These are phyloP conservation scores for Phytophthora constricta DNA, from an alignment of 352 stramenopile genomes.

Conservation along the genomic window DNA sequence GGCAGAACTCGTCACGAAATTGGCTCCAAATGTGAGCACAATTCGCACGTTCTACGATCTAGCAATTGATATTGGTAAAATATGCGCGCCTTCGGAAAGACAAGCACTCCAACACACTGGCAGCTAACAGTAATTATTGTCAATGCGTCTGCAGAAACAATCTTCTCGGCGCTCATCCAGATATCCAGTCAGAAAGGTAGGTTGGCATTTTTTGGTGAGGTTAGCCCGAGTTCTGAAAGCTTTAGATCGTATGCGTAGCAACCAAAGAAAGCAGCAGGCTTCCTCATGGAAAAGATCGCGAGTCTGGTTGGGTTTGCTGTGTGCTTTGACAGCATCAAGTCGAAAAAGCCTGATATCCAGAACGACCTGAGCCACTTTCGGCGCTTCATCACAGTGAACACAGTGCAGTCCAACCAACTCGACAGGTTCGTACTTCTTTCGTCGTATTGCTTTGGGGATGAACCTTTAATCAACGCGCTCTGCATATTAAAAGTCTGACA, in stretches of 20 bases:
- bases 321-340: conserved; percentile 62
- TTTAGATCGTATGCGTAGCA: conserved; percentile 19
- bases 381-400: conserved; percentile 48
- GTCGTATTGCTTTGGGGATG: no score
- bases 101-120: not conserved
- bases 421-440: conserved; percentile 40
- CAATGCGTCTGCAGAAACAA: conserved; percentile 37
- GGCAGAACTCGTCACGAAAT: conserved; percentile 38
- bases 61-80: conserved; percentile 48
- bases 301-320: conserved; percentile 63
- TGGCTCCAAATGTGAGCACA: conserved; percentile 50
- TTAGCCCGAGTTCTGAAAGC: conserved; percentile 10
- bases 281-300: conserved; percentile 59
- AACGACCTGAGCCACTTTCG: conserved; percentile 74
- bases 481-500: no score
- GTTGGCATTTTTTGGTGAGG: not conserved
- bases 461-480: no score
- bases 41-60: conserved; percentile 52
- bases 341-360: conserved; percentile 58
- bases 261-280: conserved; percentile 47
- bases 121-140: not conserved
- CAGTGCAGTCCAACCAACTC: conserved; percentile 48
- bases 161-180: conserved; percentile 53
- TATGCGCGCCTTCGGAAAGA: not conserved
- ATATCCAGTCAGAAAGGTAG: conserved; percentile 61